phyloP scores from a whole-genome alignment of 2,329 filamentous ascomycete species.

The Xylariomycetidae sp. region DNA sequence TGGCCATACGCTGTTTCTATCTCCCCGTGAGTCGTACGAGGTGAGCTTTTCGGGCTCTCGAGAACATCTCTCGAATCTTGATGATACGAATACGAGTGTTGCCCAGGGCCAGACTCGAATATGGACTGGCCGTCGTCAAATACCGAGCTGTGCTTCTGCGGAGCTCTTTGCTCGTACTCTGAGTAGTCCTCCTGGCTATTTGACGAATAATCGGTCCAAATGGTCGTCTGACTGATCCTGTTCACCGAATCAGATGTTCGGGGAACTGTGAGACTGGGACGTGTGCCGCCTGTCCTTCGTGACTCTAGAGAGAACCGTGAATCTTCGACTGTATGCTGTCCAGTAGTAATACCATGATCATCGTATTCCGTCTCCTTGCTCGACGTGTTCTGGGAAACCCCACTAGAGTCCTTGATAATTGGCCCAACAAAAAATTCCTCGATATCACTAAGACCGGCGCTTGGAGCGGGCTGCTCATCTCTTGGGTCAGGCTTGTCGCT shows the following conservation, averaged over 20 bases:
- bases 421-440: slow-evolving; percentile 27
- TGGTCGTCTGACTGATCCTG: slow-evolving; percentile 49
- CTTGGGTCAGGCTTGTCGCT: too few relatives aligned
- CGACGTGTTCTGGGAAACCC: slow-evolving; percentile 12
- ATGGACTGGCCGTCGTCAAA: slow-evolving; percentile 22
- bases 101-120: slow-evolving; percentile 24
- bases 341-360: slow-evolving; percentile 8
- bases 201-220: slow-evolving; percentile 58
- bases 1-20: slow-evolving; percentile 19
- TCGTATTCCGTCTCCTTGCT: slow-evolving; percentile 8
- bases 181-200: slow-evolving; percentile 44
- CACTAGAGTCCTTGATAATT: slow-evolving; percentile 18
- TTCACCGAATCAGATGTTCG: slow-evolving; percentile 37
- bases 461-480: slow-evolving; percentile 17
- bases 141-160: slow-evolving; percentile 17
- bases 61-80: slow-evolving; percentile 22
- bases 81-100: slow-evolving; percentile 22
- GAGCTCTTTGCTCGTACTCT: slow-evolving; percentile 22
- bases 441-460: slow-evolving; percentile 23
- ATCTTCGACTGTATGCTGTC: slow-evolving; percentile 17
- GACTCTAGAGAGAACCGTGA: slow-evolving; percentile 23
- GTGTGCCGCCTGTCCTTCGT: slow-evolving; percentile 31
- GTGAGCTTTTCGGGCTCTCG: slow-evolving; percentile 29
- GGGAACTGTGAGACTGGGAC: slow-evolving; percentile 45
- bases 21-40: slow-evolving; percentile 25